These are phyloP conservation scores for Nepenthes alata DNA, from an alignment of 179 eudicot species.

Conservation along the genomic window DNA sequence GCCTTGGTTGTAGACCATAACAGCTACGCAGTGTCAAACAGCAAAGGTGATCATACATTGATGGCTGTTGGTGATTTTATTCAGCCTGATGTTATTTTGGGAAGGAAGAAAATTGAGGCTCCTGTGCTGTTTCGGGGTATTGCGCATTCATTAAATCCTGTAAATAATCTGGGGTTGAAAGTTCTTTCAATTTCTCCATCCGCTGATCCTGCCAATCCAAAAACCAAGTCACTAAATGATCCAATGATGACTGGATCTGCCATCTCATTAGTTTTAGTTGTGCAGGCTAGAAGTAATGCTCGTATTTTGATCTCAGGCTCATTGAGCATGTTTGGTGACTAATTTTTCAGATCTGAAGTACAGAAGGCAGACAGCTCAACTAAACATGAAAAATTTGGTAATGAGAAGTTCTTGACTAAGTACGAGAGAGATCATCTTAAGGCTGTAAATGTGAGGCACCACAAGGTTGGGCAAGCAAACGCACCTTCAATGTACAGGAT, in stretches of 20 bases:
- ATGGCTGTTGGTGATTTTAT: constrained; percentile 39
- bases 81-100: too few relatives aligned
- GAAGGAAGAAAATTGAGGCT: constrained; percentile 26
- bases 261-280: constrained; percentile 72
- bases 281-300: constrained; percentile 98
- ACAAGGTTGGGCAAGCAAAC: constrained; percentile 62
- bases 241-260: constrained; percentile 70
- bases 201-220: constrained; percentile 74
- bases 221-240: constrained; percentile 43
- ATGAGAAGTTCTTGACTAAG: constrained; percentile 78
- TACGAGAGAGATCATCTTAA: constrained; percentile 93
- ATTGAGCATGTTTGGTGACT: constrained; percentile 71
- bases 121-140: constrained; percentile 70
- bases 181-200: constrained; percentile 77
- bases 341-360: constrained; percentile 65
- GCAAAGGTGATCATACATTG: constrained; percentile 57
- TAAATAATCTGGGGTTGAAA: constrained; percentile 60
- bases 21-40: too few relatives aligned
- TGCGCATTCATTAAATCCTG: constrained; percentile 58
- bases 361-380: constrained; percentile 69
- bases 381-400: constrained; percentile 73
- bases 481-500: constrained; percentile 86
- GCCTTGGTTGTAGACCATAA: too few relatives aligned
- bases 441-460: constrained; percentile 85
- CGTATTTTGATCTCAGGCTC: constrained; percentile 79